Conservation (phyloP, 2,329 filamentous ascomycete genomes). For the Aspergillus sp. region DNA sequence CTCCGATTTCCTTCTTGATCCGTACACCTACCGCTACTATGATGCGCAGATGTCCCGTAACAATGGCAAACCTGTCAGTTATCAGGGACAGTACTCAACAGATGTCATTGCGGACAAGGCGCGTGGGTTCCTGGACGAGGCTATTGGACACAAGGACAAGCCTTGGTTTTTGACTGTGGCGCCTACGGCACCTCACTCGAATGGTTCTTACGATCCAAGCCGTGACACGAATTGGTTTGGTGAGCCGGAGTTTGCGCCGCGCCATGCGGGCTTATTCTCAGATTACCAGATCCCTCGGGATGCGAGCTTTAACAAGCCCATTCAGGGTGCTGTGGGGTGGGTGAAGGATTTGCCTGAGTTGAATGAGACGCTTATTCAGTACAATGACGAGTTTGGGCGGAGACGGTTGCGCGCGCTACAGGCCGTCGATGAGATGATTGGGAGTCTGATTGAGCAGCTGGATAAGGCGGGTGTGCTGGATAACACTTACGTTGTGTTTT, state of each 20-base stretch:
- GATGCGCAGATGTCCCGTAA: constrained; percentile 58
- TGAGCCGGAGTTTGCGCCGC: constrained; percentile 36
- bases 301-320: constrained; percentile 52
- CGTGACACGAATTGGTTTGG: constrained; percentile 17
- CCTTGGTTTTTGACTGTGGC: constrained; percentile 63
- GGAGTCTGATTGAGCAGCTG: constrained; percentile 36
- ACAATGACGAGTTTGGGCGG: constrained; percentile 48
- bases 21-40: constrained; percentile 60
- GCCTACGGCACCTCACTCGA: constrained; percentile 58
- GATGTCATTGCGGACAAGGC: constrained; percentile 56
- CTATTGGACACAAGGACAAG: constrained; percentile 38
- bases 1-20: constrained; percentile 57
- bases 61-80: constrained; percentile 45
- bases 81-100: constrained; percentile 48
- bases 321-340: constrained; percentile 46
- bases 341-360: constrained; percentile 36
- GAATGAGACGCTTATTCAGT: constrained; percentile 42
- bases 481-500: constrained; percentile 53
- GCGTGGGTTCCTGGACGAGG: constrained; percentile 53
- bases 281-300: constrained; percentile 54
- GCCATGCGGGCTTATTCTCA: constrained; percentile 55
- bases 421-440: constrained; percentile 49
- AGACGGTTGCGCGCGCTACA: constrained; percentile 44
- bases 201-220: constrained; percentile 22
- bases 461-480: constrained; percentile 36